A percentile compares a stretch with the other conserved stretches of the same genome.
phyloP scores from a whole-genome alignment of 768 basidiomycete species.

The Podaxis mareebaensis region DNA sequence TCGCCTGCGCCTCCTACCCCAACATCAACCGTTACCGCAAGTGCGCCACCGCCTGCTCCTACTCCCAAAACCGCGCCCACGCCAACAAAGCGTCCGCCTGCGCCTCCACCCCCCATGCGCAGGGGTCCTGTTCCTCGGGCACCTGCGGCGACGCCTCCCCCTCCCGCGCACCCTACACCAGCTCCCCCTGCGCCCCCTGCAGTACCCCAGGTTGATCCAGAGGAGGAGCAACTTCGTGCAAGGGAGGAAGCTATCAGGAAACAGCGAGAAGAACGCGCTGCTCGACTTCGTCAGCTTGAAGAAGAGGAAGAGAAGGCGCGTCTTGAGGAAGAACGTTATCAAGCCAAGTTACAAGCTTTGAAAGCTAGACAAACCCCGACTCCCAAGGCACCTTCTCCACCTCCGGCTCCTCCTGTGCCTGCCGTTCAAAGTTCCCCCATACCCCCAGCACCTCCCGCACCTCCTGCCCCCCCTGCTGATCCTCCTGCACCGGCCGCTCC shows the following conservation, averaged over 20 bases:
- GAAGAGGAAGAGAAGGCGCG: conserved; percentile 38
- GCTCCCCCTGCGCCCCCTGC: conserved; percentile 23
- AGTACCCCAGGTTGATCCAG: conserved; percentile 64
- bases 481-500: conserved; percentile 35
- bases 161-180: conserved; percentile 29
- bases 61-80: conserved; percentile 25
- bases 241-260: conserved; percentile 74
- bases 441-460: conserved; percentile 27
- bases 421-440: conserved; percentile 36
- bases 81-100: conserved; percentile 13
- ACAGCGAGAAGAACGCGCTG: conserved; percentile 71
- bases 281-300: conserved; percentile 70
- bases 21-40: conserved; percentile 33
- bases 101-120: conserved; percentile 29
- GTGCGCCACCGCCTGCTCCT: conserved; percentile 23
- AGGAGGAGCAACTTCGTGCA: conserved; percentile 69
- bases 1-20: conserved; percentile 29
- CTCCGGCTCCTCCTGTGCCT: conserved; percentile 32
- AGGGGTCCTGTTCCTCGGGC: conserved; percentile 41
- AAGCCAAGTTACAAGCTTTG: conserved; percentile 38
- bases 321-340: conserved; percentile 38
- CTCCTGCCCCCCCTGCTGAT: too few species aligned
- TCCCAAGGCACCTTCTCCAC: conserved; percentile 27
- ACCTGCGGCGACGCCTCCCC: conserved; percentile 40
- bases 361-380: conserved; percentile 31